phyloP scores from a whole-genome alignment of 345 rosid species.

The Linum usitatissimum region DNA sequence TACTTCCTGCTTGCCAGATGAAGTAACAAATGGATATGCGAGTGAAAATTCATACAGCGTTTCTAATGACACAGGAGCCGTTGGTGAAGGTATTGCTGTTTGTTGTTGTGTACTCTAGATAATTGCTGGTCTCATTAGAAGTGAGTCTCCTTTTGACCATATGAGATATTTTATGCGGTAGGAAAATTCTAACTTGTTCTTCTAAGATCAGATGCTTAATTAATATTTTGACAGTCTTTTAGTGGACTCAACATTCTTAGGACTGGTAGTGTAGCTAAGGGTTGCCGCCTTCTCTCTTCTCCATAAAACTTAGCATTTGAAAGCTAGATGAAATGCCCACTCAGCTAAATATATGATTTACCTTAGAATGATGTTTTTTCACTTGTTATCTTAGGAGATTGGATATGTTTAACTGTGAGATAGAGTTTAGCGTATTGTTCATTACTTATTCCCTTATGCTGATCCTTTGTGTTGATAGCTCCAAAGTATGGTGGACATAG shows the following conservation, averaged over 20 bases:
- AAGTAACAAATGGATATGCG: slow-evolving; percentile 34
- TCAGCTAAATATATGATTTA: background rate
- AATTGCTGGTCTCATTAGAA: background rate
- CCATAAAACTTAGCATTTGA: background rate
- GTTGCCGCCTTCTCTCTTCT: background rate
- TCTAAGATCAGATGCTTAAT: background rate
- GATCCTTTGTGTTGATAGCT: slow-evolving; percentile 28
- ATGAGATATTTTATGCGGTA: background rate
- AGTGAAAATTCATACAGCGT: slow-evolving; percentile 28
- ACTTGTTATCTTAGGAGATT: background rate
- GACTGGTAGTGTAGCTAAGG: background rate
- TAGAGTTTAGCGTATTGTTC: background rate
- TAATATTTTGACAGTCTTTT: background rate
- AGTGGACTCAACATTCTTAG: background rate
- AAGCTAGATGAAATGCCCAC: background rate
- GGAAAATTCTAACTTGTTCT: background rate
- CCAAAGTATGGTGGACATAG: slow-evolving; percentile 41
- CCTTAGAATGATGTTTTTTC: background rate
- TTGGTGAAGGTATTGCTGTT: slow-evolving; percentile 41
- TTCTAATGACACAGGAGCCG: slow-evolving; percentile 27
- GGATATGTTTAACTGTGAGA: background rate
- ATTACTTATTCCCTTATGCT: slow-evolving; percentile 6
- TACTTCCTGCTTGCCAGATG: slow-evolving; percentile 30
- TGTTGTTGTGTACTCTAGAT: background rate
- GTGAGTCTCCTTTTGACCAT: background rate